Percentiles rank a stretch among this genome's conserved stretches.
Evolutionary conservation across 2,329 filamentous ascomycete species (phyloP).

Genomic region (Amesomyces nigricolor): DNA sequence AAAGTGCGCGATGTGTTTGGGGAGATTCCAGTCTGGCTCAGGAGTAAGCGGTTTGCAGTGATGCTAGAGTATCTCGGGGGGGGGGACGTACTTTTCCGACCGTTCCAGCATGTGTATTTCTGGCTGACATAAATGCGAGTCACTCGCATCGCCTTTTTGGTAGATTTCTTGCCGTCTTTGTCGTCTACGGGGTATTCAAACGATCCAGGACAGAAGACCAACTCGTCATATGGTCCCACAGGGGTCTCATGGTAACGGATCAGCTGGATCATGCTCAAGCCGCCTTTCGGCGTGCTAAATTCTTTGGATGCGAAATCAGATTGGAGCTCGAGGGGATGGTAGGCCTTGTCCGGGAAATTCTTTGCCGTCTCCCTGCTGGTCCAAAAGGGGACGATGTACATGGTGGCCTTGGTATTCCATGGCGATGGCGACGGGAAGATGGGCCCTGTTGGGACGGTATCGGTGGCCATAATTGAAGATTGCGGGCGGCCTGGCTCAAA

Average conservation of each 20-base stretch:
- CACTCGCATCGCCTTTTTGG: constrained; percentile 37
- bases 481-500: no score
- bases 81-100: constrained; percentile 39
- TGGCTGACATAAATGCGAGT: constrained; percentile 53
- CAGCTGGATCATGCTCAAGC: constrained; percentile 45
- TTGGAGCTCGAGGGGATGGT: constrained; percentile 42
- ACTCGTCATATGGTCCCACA: constrained; percentile 50
- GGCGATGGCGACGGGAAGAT: constrained; percentile 30
- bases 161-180: constrained; percentile 28
- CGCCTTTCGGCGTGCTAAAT: constrained; percentile 38
- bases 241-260: constrained; percentile 47
- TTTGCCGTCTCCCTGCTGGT: constrained; percentile 29
- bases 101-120: constrained; percentile 48
- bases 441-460: not conserved
- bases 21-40: constrained; percentile 42
- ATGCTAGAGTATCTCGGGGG: not conserved
- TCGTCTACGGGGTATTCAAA: constrained; percentile 38
- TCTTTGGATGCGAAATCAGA: constrained; percentile 35
- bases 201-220: constrained; percentile 43
- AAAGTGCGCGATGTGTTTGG: constrained; percentile 50
- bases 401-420: constrained; percentile 42
- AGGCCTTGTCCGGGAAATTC: constrained; percentile 35
- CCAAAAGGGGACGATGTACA: constrained; percentile 42
- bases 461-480: not conserved
- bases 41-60: constrained; percentile 6